Base-by-base conservation (phyloP, 2,329 filamentous ascomycete species). In the Paraconiothyrium brasiliense region DNA sequence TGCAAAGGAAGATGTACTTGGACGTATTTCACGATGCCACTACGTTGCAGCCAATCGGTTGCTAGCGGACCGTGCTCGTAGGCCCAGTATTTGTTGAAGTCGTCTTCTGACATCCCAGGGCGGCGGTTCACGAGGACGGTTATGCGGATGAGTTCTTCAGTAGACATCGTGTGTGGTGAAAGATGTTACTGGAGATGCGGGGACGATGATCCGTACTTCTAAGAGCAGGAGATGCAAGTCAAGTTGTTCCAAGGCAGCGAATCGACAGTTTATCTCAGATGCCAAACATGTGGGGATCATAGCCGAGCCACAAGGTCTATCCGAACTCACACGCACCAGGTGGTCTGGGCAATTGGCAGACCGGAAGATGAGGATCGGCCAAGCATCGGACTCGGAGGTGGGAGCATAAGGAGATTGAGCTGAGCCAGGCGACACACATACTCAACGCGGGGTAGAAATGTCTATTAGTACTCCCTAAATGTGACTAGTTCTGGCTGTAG, bases 1-100 rank as follows among this genome's bases (percentile, higher is more conserved):
- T 48, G 24, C n/a, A 13, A 14, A 14, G 5, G 24, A 48, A 7
- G 30, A 32, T 9, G 13, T 59, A 72, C 71, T 59, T 71, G 70
- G 7, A 64, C 64, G 47, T 74, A 73, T 59, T 69, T 72, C 16
- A 72, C 48, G 13, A 71, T 64, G 3, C 67, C 65, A 46, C 68
- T 64, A 1, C 65, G 62, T 41, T 69, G 62, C 1, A 71, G 62
- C 69, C 51, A 54, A 1, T 54, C 13, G 30, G 65, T 63, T 30
- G 68, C 68, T 10, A 74, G 56, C 2, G 64, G 68, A 0, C 65
- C 66, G 35, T 75, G 70, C n/a, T 67, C 67, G 49, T 71, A 66
- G 13, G 64, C 57, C 69, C 70, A 71, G 46, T 71, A 68, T 34
- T 64, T 62, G 50, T 71, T 67, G 46, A 67, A 73, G 24, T 72